These are phyloP conservation scores for Paraphaeosphaeria sporulosa DNA, from an alignment of 2,329 filamentous ascomycete genomes.

Conservation along the genomic window DNA sequence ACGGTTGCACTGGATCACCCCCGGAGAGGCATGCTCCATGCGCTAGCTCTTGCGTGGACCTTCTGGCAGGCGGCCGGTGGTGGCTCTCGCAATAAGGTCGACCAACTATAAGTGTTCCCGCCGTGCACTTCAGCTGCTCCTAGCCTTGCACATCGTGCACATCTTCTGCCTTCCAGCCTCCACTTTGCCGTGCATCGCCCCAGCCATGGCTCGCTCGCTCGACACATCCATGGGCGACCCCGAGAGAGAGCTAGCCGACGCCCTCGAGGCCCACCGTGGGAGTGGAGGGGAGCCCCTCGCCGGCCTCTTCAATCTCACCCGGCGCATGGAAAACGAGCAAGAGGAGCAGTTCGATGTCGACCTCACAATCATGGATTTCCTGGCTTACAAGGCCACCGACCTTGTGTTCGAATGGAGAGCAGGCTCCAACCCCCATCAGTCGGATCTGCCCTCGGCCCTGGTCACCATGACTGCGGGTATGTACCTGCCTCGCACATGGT, in stretches of 20 bases:
- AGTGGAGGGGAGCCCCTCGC: constrained; percentile 30
- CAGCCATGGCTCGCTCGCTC: constrained; percentile 25
- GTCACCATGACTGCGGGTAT: constrained; percentile 45
- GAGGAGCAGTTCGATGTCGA: constrained; percentile 59
- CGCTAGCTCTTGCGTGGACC: constrained; percentile 17
- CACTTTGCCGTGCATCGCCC: neutral
- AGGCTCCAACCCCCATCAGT: constrained; percentile 38
- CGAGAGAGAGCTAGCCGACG: constrained; percentile 33
- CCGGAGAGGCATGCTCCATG: constrained; percentile 22
- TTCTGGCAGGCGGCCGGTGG: neutral
- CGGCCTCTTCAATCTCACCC: constrained; percentile 42
- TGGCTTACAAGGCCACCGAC: constrained; percentile 57
- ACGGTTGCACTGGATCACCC: neutral
- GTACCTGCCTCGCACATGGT: constrained; percentile 13
- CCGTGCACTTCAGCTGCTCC: constrained; percentile 2
- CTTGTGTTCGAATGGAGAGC: constrained; percentile 50
- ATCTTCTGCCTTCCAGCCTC: neutral
- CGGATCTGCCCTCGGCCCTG: constrained; percentile 41
- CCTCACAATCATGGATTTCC: constrained; percentile 64
- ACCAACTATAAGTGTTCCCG: constrained; percentile 20
- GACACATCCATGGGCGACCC: constrained; percentile 28
- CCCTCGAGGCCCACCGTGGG: constrained; percentile 24
- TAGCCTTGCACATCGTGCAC: constrained; percentile 2
- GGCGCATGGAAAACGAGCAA: constrained; percentile 43
- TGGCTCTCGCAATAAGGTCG: constrained; percentile 11